Evolutionary conservation across 2,329 filamentous ascomycete genomes (phyloP), one percentile per base, ranked within the genome.

Genomic region (Scedosporium minutisporum): DNA sequence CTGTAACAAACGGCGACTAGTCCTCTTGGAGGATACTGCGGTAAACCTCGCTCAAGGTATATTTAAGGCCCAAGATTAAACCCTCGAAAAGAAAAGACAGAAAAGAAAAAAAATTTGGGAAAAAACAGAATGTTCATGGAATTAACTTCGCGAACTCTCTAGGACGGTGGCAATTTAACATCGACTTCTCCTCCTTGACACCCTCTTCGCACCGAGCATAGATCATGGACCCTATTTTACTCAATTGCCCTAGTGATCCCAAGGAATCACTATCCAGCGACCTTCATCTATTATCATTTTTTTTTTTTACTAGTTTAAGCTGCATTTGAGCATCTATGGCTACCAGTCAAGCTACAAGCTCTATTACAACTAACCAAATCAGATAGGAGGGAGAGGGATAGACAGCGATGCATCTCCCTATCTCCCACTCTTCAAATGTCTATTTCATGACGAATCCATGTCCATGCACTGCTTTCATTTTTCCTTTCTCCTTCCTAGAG

Each of bases 1-100:
- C 74, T 99, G 96, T 78, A 96, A 90, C 74, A 93, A 95, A 75
- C 84, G 95, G 62, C 84, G 95, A 55, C 82, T 97, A 25, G 97
- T 97, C 66, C 74, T 99, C 9, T 80, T 99, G 21, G 91, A 92
- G 62, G 91, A 97, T 69, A 97, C 95, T 2, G 95, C 95, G 0
- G 89, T 96, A 67, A 96, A 96, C 69, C 78, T 99, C 61, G 92
- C 90, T 68, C 87, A 90, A 72, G 89, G 93, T 95, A 81, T 44
- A 66, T 63, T 18, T 3, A 48, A 48, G n/a, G 6, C 23, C 6
- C 2, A 18, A 21, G 4, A 29, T 55, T 23, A 9, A 16, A 6
- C 23, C 7, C 51, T 55, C 18, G 21, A 9, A 38, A 38, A 4
- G 7, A 38, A 38, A 38, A 33, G 29, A 33, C 3, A 9, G 29